Percentiles rank a stretch among this genome's conserved stretches.
Evolutionary conservation across 2,329 filamentous ascomycete species (phyloP).

Genomic region (Sporothrix curviconia): DNA sequence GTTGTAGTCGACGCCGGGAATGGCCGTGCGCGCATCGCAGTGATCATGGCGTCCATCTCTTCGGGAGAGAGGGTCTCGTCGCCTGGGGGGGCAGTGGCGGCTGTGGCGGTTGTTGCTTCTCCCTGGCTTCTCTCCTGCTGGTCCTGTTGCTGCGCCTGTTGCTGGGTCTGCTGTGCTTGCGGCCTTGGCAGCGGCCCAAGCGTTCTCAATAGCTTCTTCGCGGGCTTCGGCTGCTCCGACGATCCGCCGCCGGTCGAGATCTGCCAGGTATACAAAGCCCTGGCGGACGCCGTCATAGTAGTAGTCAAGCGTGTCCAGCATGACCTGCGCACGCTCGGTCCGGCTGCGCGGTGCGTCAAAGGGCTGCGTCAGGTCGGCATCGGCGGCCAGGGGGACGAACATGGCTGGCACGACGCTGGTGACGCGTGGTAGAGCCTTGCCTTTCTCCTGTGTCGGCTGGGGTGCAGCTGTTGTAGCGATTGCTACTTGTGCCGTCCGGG

Average conservation of each 20-base stretch:
- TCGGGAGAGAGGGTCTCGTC: conserved; percentile 15
- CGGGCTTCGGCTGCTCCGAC: conserved; percentile 7
- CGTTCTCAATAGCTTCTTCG: background rate
- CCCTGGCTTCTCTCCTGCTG: background rate
- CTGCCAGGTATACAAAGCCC: conserved; percentile 29
- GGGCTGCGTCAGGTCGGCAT: conserved; percentile 26
- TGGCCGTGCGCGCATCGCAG: conserved; percentile 23
- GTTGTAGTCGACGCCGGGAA: conserved; percentile 22
- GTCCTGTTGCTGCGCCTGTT: too few species aligned
- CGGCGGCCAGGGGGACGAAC: conserved; percentile 28
- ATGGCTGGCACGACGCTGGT: conserved; percentile 25
- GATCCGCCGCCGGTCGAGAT: conserved; percentile 29
- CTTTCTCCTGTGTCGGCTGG: background rate
- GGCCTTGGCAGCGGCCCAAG: background rate
- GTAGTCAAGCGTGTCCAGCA: conserved; percentile 27
- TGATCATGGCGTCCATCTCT: conserved; percentile 25
- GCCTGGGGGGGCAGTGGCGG: background rate
- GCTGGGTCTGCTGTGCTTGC: background rate
- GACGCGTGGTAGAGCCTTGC: conserved; percentile 20
- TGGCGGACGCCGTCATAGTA: conserved; percentile 26
- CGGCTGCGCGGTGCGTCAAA: conserved; percentile 23
- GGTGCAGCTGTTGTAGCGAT: too few species aligned
- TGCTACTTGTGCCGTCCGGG: too few species aligned
- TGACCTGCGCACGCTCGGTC: conserved; percentile 25
- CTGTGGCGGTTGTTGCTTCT: background rate